Percentiles rank a stretch among this genome's conserved stretches.
Evolutionary conservation across 164 flowering plant genomes (phyloP).

Genomic region (Brasenia schreberi): DNA sequence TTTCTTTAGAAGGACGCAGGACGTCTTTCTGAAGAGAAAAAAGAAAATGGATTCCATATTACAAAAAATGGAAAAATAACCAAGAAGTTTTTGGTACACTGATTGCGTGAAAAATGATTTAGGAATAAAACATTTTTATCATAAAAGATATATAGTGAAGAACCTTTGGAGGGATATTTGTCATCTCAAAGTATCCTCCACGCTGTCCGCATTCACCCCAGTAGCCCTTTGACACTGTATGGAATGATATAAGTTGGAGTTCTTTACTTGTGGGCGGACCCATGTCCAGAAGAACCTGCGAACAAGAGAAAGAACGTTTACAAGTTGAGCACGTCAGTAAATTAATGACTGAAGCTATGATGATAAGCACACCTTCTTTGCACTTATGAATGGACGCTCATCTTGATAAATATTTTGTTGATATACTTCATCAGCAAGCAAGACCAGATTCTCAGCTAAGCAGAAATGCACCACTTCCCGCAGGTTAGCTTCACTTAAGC

Average conservation of each 20-base stretch:
- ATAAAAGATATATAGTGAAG: background rate
- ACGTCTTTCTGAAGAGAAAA: background rate
- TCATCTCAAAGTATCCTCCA: constrained; percentile 98
- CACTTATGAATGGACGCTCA: constrained; percentile 84
- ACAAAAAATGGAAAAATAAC: too few relatives aligned
- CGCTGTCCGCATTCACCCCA: constrained; percentile 99
- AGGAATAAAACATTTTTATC: too few relatives aligned
- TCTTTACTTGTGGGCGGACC: constrained; percentile 80
- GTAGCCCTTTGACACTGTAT: constrained; percentile 94
- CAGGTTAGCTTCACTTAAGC: constrained; percentile 78
- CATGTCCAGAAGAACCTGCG: constrained; percentile 82
- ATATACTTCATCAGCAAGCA: constrained; percentile 96
- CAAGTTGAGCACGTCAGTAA: background rate
- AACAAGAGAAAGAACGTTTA: background rate
- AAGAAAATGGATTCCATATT: background rate
- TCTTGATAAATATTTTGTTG: constrained; percentile 97
- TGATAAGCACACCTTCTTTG: constrained; percentile 54
- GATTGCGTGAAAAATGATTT: too few relatives aligned
- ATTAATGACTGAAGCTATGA: background rate
- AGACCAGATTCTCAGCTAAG: constrained; percentile 52
- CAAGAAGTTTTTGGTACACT: too few relatives aligned
- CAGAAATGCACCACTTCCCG: constrained; percentile 64
- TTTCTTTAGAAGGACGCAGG: too few relatives aligned
- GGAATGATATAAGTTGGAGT: constrained; percentile 88
- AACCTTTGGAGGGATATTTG: constrained; percentile 85